Base-by-base conservation (phyloP, 331 rosid genomes). In the Prunus yedoensis region DNA sequence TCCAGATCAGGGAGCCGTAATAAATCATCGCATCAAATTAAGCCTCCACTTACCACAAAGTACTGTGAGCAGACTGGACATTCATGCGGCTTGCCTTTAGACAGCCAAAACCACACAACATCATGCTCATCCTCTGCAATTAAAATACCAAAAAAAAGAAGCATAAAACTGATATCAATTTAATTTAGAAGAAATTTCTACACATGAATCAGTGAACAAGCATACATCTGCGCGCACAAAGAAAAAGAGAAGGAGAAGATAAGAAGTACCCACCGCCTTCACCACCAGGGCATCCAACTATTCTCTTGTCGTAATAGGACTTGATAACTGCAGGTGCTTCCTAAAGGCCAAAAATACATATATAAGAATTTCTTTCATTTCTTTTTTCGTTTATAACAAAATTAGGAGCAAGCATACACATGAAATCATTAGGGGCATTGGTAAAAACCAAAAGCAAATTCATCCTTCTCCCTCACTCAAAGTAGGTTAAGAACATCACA, bases 91-190 rank as follows among this genome's bases (percentile, higher is more conserved):
- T 91, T 86, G 71, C 79, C 91, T 79, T 93, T 91, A 87, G 89
- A 91, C 90, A 93, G 86, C 98, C 98, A 93, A 84, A 93, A 93
- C 97, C 96, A 93, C 77, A 93, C 95, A 79, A 91, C 91, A 74
- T 93, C 98, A 74, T 93, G 97, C 84, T 91, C 97, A 81, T 93
- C 98, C 89, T 91, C 96, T 93, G 89, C 77, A 85, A 50, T 73
- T 25, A 45, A 83, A 80, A 63, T 76, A 78, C 73, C 66, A 46
- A 35, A 59, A 46, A 66, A 70, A 54, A 69, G 25, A 83, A 57
- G 63, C 21, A 57, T 45, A 53, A 67, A 73, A 73, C 23, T 54
- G 51, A 27, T 54, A 49, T 27, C 10, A 52, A 25, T 28, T 32
- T 20, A 70, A 64, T 17, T 4, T 20, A 17, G 4, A 70, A 47